Evolutionary conservation across 495 filamentous ascomycete genomes (phyloP), one percentile per base, ranked within the genome.

Genomic region (Chlorociboria aeruginascens): DNA sequence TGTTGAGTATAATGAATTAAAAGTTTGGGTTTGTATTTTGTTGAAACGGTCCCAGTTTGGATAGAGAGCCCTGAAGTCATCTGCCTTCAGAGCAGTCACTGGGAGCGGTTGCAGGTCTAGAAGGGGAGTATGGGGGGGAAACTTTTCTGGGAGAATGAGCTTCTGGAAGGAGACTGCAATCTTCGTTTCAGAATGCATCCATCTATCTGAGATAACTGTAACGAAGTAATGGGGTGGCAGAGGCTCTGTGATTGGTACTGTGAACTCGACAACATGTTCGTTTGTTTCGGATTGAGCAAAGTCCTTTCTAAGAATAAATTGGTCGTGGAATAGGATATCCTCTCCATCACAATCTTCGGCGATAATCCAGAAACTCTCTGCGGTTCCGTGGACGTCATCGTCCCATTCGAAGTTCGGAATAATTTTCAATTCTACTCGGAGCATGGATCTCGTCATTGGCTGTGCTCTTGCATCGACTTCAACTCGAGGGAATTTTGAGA

Each of bases 171-270:
- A 89, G 0, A 99, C 82, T 0, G 89, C 81, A 37, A 99, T 69
- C 59, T 89, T 93, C 7, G 89, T 93, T 66, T 97, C 89, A 10
- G 90, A 87, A 57, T 95, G 87, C 86, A 97, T 92, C 92, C 92
- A 99, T 47, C 93, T 74, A 56, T 99, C 92, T 3, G 89, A 96
- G 12, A 94, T 70, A 46, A 96, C 73, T 1, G 86, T 87, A 58
- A 99, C 87, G 67, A 99, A 99, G 66, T 97, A 97, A 58, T 97
- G 93, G 0, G 92, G 92, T 6, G 92, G 93, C 86, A 96, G 95
- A 1, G 92, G 92, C 57, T 99, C 92, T 2, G 87, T 85, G 54
- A 99, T 92, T 1, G 92, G 83, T 6, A 96, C 90, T 0, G 93
- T 96, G 58, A 99, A 95, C 50, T 97, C 92, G 31, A 99, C 83